Conservation (phyloP, 805 yeast genomes). For the Monosporozyma aerobia region DNA sequence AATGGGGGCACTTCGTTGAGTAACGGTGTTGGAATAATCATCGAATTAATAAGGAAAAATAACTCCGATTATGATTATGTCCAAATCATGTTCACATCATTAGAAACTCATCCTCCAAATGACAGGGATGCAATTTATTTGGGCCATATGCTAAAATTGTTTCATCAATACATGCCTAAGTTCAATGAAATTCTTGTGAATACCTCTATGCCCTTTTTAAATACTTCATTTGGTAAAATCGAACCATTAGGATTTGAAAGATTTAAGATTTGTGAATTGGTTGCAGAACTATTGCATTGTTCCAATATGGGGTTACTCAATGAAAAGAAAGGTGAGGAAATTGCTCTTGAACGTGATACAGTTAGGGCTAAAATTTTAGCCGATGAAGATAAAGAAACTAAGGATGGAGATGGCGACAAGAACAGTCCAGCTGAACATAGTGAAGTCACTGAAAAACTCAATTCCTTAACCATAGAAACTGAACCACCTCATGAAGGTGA, state of each 20-base stretch:
- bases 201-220: conserved; percentile 29
- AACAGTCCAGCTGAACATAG: neutral
- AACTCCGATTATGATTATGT: conserved; percentile 91
- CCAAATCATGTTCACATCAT: conserved; percentile 71
- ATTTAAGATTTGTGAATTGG: conserved; percentile 83
- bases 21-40: conserved; percentile 89
- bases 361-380: conserved; percentile 36
- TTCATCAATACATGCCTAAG: conserved; percentile 60
- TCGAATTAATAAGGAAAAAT: conserved; percentile 89
- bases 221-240: conserved; percentile 43
- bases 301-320: conserved; percentile 90
- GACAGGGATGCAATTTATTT: conserved; percentile 88
- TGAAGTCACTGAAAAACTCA: neutral
- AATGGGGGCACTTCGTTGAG: conserved; percentile 79
- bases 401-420: neutral
- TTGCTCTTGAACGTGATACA: conserved; percentile 61
- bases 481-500: neutral
- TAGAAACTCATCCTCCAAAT: conserved; percentile 86
- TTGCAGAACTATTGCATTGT: conserved; percentile 91
- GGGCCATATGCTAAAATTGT: conserved; percentile 73
- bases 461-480: neutral
- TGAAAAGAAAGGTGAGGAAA: conserved; percentile 59
- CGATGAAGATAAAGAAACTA: conserved; percentile 8
- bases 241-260: conserved; percentile 89
- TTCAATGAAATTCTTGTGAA: conserved; percentile 54